Evolutionary conservation across 1,284 basidiomycete genomes (phyloP).

Genomic region (Pyrrhoderma lamaoense): DNA sequence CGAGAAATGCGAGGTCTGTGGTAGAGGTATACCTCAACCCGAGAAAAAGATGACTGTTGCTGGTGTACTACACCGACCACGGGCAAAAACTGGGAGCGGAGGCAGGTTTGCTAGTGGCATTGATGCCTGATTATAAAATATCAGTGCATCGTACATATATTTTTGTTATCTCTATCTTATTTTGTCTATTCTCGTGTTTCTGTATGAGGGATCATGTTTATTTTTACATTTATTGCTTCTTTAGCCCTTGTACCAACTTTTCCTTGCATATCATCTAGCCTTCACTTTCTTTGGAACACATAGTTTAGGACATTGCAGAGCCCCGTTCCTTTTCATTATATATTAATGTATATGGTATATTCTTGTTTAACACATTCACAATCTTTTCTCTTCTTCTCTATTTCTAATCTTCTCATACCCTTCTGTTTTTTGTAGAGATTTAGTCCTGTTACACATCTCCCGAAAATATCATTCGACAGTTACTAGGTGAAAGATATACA

Average conservation of each 20-base stretch:
- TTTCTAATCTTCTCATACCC: not conserved
- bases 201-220: conserved; percentile 1
- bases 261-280: not conserved
- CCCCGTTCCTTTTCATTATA: conserved; percentile 11
- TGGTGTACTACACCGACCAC: conserved; percentile 58
- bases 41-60: conserved; percentile 19
- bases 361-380: too few species aligned
- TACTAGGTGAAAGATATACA: too few species aligned
- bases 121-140: conserved; percentile 9
- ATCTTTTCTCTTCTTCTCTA: too few species aligned
- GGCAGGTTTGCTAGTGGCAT: conserved; percentile 30
- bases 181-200: not conserved
- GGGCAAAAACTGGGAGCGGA: conserved; percentile 36
- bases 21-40: conserved; percentile 34
- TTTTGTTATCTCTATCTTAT: conserved; percentile 1
- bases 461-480: too few species aligned
- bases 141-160: not conserved
- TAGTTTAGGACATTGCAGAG: not conserved
- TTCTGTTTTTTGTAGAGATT: not conserved
- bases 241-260: not conserved
- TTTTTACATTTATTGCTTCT: conserved; percentile 4
- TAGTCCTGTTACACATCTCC: too few species aligned
- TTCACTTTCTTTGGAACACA: conserved; percentile 1
- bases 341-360: conserved; percentile 15
- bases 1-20: conserved; percentile 51